Conservation (phyloP, 495 filamentous ascomycete genomes). For the Neurospora sublineolata region DNA sequence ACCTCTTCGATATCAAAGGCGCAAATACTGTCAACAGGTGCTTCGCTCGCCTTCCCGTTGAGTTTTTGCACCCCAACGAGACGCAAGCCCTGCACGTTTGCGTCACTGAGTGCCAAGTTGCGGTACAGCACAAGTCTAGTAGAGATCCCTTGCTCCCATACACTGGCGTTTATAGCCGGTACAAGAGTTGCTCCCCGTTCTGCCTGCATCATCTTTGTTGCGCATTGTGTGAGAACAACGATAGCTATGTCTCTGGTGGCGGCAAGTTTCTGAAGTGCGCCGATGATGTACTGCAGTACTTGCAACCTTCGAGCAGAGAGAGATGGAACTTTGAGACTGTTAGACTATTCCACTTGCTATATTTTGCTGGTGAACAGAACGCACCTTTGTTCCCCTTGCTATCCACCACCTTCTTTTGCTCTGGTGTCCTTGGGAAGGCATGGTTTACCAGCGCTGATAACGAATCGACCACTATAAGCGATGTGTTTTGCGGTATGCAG, state of each 20-base stretch:
- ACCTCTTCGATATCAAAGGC: slow-evolving; percentile 32
- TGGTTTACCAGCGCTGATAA: slow-evolving; percentile 62
- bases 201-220: slow-evolving; percentile 54
- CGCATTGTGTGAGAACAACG: slow-evolving; percentile 57
- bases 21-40: slow-evolving; percentile 18
- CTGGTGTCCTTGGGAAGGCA: slow-evolving; percentile 47
- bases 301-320: slow-evolving; percentile 28
- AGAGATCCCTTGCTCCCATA: slow-evolving; percentile 61
- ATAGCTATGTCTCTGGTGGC: slow-evolving; percentile 55
- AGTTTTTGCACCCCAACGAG: slow-evolving; percentile 35
- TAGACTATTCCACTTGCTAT: neutral
- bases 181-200: slow-evolving; percentile 54
- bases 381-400: slow-evolving; percentile 16
- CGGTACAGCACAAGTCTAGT: slow-evolving; percentile 60
- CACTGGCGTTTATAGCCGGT: slow-evolving; percentile 52
- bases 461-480: slow-evolving; percentile 64
- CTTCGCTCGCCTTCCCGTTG: slow-evolving; percentile 23
- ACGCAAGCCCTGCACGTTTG: slow-evolving; percentile 19
- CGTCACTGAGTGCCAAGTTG: slow-evolving; percentile 38
- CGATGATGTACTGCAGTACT: slow-evolving; percentile 34
- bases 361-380: neutral
- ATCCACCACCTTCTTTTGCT: slow-evolving; percentile 10
- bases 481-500: slow-evolving; percentile 49
- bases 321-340: slow-evolving; percentile 19
- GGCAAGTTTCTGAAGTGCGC: slow-evolving; percentile 53